A percentile compares a stretch with the other conserved stretches of the same genome.
phyloP scores from a whole-genome alignment of 1,284 basidiomycete species.

The Ceratobasidium sp. region DNA sequence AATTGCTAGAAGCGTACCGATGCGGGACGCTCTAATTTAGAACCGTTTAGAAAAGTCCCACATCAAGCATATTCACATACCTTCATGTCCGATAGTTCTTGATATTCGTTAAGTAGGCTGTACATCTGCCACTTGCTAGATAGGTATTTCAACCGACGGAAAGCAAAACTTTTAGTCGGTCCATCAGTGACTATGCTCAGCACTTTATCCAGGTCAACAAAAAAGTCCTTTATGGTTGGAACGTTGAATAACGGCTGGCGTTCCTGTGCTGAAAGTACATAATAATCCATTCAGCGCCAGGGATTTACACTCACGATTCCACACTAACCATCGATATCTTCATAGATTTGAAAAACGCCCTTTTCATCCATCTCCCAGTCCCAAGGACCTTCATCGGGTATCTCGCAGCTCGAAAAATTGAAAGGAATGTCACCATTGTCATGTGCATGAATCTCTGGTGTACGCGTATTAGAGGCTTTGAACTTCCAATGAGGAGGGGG shows the following conservation, averaged over 20 bases:
- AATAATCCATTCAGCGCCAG: neutral
- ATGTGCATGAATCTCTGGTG: slow-evolving; percentile 49
- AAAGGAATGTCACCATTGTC: slow-evolving; percentile 62
- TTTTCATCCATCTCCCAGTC: slow-evolving; percentile 79
- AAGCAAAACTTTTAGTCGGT: slow-evolving; percentile 96
- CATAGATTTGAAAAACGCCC: slow-evolving; percentile 87
- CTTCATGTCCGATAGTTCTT: slow-evolving; percentile 97
- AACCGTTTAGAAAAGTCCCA: slow-evolving; percentile 4
- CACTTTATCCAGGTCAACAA: slow-evolving; percentile 92
- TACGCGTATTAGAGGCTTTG: slow-evolving; percentile 60
- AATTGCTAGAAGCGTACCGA: slow-evolving; percentile 54
- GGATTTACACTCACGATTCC: neutral
- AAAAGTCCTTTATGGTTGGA: slow-evolving; percentile 92
- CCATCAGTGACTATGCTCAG: slow-evolving; percentile 88
- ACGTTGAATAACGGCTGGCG: slow-evolving; percentile 73
- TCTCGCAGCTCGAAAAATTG: slow-evolving; percentile 67
- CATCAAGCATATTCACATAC: slow-evolving; percentile 51
- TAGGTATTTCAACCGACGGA: slow-evolving; percentile 89
- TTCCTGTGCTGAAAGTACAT: neutral
- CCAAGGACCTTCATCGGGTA: slow-evolving; percentile 69
- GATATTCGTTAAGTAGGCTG: slow-evolving; percentile 89
- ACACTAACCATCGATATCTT: slow-evolving; percentile 40
- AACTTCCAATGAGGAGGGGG: slow-evolving; percentile 95
- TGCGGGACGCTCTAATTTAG: slow-evolving; percentile 68
- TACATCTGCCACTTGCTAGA: slow-evolving; percentile 98